A percentile compares a stretch with the other conserved stretches of the same genome.
Conservation (phyloP, 169 alveolate genomes). For the Cryptosporidium tyzzeri region DNA sequence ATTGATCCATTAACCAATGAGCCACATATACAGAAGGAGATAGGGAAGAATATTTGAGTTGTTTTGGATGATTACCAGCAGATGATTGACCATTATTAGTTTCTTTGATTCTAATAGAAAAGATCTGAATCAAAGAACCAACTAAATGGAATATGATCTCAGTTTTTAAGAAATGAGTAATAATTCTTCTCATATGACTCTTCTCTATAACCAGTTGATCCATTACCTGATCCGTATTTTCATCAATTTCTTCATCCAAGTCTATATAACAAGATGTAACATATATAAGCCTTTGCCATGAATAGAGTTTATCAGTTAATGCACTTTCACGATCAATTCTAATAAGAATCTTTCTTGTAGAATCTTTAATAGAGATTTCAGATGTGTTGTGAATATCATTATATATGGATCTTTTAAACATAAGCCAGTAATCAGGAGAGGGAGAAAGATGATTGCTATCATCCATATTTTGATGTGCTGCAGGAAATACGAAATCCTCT, state of each 20-base stretch:
- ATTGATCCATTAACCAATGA: conserved; percentile 90
- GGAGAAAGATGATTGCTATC: conserved; percentile 73
- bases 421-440: conserved; percentile 82
- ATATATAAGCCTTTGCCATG: conserved; percentile 87
- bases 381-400: conserved; percentile 36
- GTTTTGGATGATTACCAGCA: conserved; percentile 9
- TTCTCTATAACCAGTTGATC: not conserved
- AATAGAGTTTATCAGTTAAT: conserved; percentile 79
- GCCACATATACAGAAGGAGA: conserved; percentile 87
- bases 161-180: conserved; percentile 78
- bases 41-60: conserved; percentile 79
- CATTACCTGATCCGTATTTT: not conserved
- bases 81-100: not conserved
- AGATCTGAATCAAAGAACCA: conserved; percentile 85
- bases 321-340: conserved; percentile 79
- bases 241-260: not conserved
- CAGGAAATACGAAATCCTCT: conserved; percentile 79
- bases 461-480: conserved; percentile 70
- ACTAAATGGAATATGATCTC: conserved; percentile 84
- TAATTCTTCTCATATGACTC: not conserved
- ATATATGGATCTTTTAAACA: conserved; percentile 40
- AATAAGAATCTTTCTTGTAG: conserved; percentile 30
- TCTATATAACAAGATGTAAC: not conserved
- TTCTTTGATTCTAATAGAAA: conserved; percentile 77
- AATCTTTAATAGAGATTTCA: conserved; percentile 19